Evolutionary conservation across 140 eudicot genomes (phyloP).

Genomic region (Ambrosia hybrid): DNA sequence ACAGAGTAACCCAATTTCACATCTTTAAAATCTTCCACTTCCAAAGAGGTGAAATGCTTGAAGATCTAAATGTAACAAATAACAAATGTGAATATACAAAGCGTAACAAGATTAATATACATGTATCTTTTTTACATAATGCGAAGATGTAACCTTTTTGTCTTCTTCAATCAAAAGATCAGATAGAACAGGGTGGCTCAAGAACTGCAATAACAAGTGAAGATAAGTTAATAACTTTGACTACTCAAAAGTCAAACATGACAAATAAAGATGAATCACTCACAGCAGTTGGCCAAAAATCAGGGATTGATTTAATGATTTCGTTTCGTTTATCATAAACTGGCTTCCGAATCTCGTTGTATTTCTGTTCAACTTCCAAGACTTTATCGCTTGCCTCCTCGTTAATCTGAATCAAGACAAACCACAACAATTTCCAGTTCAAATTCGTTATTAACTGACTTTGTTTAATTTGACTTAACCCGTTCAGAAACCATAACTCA

Average conservation of each 20-base stretch:
- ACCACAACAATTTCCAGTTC: background rate
- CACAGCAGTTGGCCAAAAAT: constrained; percentile 93
- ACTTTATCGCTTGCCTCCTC: constrained; percentile 95
- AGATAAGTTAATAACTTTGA: background rate
- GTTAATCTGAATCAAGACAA: constrained; percentile 52
- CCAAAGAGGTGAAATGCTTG: constrained; percentile 73
- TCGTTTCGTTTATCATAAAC: constrained; percentile 83
- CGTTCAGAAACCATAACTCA: too few relatives aligned
- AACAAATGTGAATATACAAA: constrained; percentile 12
- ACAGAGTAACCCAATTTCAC: constrained; percentile 89
- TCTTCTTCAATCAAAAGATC: constrained; percentile 85
- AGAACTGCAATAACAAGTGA: constrained; percentile 49
- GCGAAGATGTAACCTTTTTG: constrained; percentile 59
- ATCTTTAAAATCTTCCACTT: constrained; percentile 89
- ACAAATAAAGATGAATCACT: constrained; percentile 27
- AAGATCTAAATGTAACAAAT: constrained; percentile 52
- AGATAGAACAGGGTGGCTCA: constrained; percentile 90
- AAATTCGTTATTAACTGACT: too few relatives aligned
- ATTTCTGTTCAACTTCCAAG: constrained; percentile 84
- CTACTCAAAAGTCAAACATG: too few relatives aligned
- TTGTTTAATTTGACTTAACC: too few relatives aligned
- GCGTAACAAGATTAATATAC: background rate
- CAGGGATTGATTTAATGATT: constrained; percentile 72
- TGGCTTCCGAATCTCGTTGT: constrained; percentile 76
- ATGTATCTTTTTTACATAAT: background rate